phyloP scores from a whole-genome alignment of 768 basidiomycete species.

The Auricularia sp. region DNA sequence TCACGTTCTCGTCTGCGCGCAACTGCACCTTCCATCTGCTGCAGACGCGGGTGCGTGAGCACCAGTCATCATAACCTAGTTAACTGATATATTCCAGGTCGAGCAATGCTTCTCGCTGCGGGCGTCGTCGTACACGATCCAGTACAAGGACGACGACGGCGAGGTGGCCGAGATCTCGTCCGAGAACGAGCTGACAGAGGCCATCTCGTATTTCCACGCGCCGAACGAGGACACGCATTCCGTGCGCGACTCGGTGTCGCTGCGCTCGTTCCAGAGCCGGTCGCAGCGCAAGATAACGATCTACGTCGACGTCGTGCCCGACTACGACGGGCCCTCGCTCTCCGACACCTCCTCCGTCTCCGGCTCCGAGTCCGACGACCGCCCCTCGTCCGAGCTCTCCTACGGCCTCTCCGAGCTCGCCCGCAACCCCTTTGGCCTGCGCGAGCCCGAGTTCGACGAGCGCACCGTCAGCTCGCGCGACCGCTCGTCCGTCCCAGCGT shows the following conservation, averaged over 20 bases:
- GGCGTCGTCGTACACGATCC: conserved; percentile 57
- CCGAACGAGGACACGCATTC: conserved; percentile 57
- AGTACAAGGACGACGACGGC: conserved; percentile 84
- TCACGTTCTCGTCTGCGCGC: conserved; percentile 69
- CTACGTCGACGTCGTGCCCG: conserved; percentile 65
- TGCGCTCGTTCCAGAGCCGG: conserved; percentile 2
- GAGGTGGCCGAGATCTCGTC: conserved; percentile 60
- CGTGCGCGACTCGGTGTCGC: conserved; percentile 19
- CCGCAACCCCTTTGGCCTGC: conserved; percentile 24
- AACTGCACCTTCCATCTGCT: conserved; percentile 72
- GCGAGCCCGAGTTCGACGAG: conserved; percentile 58
- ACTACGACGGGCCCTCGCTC: conserved; percentile 85
- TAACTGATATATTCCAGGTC: conserved; percentile 37
- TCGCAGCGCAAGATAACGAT: conserved; percentile 60
- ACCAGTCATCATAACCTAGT: too few species aligned
- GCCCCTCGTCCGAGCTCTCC: conserved; percentile 43
- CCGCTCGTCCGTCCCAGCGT: not conserved
- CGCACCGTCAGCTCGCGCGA: conserved; percentile 70
- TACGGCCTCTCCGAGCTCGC: conserved; percentile 29
- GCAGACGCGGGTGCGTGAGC: conserved; percentile 50
- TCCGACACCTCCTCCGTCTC: conserved; percentile 80
- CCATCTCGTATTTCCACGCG: conserved; percentile 76
- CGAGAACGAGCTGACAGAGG: conserved; percentile 73
- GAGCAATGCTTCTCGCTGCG: conserved; percentile 76
- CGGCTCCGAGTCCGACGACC: conserved; percentile 64